Evolutionary conservation across 2,329 filamentous ascomycete species (phyloP).

Genomic region (Arthrobotrys sinensis): DNA sequence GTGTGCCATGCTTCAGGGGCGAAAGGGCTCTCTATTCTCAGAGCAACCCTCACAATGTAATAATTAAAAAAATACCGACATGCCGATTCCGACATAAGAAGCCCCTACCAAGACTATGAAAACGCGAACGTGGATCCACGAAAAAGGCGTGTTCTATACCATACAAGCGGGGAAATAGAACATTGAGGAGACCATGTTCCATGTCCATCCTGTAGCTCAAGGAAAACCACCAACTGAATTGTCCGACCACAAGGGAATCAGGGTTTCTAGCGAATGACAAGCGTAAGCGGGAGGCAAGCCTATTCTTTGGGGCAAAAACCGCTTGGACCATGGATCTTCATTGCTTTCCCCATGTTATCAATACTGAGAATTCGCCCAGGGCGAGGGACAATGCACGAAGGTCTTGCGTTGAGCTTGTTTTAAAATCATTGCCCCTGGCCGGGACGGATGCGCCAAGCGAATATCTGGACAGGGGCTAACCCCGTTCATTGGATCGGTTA

Average conservation of each 20-base stretch:
- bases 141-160: not conserved
- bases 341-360: not conserved
- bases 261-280: slow-evolving; percentile 14
- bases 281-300: slow-evolving; percentile 24
- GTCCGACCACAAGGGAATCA: slow-evolving; percentile 14
- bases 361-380: not conserved
- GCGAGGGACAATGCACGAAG: not conserved
- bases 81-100: slow-evolving; percentile 23
- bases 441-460: slow-evolving; percentile 30
- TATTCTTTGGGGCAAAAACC: not conserved
- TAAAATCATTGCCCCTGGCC: slow-evolving; percentile 35
- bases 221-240: slow-evolving; percentile 10
- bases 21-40: not conserved
- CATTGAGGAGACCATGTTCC: not conserved
- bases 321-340: slow-evolving; percentile 8
- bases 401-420: slow-evolving; percentile 47
- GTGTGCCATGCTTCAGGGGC: not conserved
- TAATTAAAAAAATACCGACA: not conserved
- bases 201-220: not conserved
- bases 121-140: not conserved
- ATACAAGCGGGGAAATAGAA: slow-evolving; percentile 41
- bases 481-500: slow-evolving; percentile 29
- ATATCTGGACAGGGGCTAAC: not conserved
- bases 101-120: not conserved
- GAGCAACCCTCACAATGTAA: not conserved